phyloP scores from a whole-genome alignment of 1,139 yeast species.

The Tardiomyces blankii region DNA sequence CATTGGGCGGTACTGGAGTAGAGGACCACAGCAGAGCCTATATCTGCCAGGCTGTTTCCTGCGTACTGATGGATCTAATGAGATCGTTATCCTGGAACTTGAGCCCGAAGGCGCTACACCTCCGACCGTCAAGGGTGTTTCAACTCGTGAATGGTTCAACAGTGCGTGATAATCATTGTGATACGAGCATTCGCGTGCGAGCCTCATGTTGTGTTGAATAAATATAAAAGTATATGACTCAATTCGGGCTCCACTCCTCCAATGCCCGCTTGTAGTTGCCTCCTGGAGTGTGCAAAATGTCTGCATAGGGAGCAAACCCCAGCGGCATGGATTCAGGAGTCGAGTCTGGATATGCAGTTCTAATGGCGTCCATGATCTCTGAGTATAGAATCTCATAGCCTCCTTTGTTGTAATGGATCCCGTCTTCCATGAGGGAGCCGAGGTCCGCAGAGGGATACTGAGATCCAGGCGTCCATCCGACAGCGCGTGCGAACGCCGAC shows the following conservation, averaged over 20 bases:
- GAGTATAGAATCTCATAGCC: neutral
- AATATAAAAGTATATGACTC: too few species aligned
- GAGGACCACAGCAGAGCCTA: slow-evolving; percentile 5
- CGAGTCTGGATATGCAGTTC: neutral
- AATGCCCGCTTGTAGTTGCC: neutral
- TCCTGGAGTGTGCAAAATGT: neutral
- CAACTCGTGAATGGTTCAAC: too few species aligned
- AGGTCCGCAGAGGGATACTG: neutral
- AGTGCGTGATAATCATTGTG: too few species aligned
- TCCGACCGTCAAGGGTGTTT: too few species aligned
- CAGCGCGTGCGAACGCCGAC: neutral
- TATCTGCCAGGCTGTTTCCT: slow-evolving; percentile 1
- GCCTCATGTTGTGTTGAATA: too few species aligned
- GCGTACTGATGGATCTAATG: too few species aligned
- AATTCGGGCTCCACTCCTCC: neutral
- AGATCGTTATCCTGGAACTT: too few species aligned
- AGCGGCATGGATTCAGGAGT: neutral
- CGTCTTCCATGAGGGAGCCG: neutral
- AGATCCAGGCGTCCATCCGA: neutral
- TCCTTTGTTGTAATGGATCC: neutral
- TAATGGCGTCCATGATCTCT: neutral
- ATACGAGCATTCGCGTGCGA: too few species aligned
- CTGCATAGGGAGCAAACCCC: neutral
- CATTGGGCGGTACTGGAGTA: slow-evolving; percentile 4
- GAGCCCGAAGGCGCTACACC: too few species aligned